phyloP scores from a whole-genome alignment of 768 basidiomycete genomes.

The Lactarius akahatsu region DNA sequence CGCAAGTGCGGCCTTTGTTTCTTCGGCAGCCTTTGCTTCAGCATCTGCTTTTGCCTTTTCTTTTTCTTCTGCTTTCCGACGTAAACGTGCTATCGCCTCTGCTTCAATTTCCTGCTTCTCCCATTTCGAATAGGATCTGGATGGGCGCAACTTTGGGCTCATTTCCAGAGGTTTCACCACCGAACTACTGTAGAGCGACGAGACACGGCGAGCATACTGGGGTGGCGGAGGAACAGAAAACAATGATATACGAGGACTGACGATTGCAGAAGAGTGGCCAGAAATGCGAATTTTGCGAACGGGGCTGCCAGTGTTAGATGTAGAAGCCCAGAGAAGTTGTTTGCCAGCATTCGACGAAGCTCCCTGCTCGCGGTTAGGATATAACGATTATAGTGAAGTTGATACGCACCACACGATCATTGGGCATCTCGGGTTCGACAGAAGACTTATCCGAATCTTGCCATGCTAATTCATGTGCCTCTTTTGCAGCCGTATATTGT shows the following conservation, averaged over 20 bases:
- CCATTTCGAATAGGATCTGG: slow-evolving; percentile 69
- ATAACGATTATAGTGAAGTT: not conserved
- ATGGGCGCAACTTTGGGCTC: slow-evolving; percentile 50
- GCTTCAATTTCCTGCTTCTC: slow-evolving; percentile 86
- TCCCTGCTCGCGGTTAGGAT: slow-evolving; percentile 8
- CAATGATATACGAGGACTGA: slow-evolving; percentile 40
- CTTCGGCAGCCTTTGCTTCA: slow-evolving; percentile 32
- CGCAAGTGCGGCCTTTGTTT: slow-evolving; percentile 32
- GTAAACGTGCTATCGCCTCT: slow-evolving; percentile 69
- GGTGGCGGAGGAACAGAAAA: slow-evolving; percentile 38
- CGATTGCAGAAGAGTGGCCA: slow-evolving; percentile 48
- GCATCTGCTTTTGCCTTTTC: slow-evolving; percentile 26
- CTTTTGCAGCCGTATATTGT: slow-evolving; percentile 65
- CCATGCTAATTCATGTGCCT: slow-evolving; percentile 61
- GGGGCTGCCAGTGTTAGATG: slow-evolving; percentile 39
- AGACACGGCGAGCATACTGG: slow-evolving; percentile 25
- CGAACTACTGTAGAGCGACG: slow-evolving; percentile 32
- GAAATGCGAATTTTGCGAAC: slow-evolving; percentile 38
- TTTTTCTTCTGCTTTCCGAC: slow-evolving; percentile 48
- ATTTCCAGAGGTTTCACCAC: slow-evolving; percentile 43
- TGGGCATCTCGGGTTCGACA: slow-evolving; percentile 44
- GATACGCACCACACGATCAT: slow-evolving; percentile 33
- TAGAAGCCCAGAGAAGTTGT: slow-evolving; percentile 66
- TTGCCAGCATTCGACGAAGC: slow-evolving; percentile 47
- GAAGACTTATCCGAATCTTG: slow-evolving; percentile 52